Evolutionary conservation across 129 eudicot species (phyloP), one percentile per base, ranked within the genome.

Genomic region (Chrysanthemum lavandulifolium): DNA sequence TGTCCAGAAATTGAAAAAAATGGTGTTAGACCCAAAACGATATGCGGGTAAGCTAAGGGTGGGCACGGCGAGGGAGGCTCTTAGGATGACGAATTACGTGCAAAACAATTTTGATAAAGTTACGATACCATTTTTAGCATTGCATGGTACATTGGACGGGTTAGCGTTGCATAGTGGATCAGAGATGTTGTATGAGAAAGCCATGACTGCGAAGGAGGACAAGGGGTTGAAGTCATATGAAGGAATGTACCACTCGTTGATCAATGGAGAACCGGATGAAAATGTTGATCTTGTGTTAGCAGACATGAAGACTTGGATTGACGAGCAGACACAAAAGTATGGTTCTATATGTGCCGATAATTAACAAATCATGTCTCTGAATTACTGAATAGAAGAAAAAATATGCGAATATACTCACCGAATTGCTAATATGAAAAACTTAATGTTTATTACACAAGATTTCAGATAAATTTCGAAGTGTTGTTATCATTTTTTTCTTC

Each of bases 241-340:
- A 71, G 96, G 96, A 47, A 68, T 89, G 92, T 82, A 82, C 11
- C 92, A 89, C 16, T 86, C 91, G 27, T 72, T 89, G 84, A 84
- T 89, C 15, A 88, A 86, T 61, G 96, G 96, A 1, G 96, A 89
- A 83, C 89, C 92, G 12, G 96, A 89, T 76, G 96, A 89, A 56
- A 71, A 71, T 76, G 89, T 80, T 9, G 53, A 78, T 40, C 15
- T 86, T 27, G 96, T 89, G 69, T 71, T 89, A 81, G 89, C 72
- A 36, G 96, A 89, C 57, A 89, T 89, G 96, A 86, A 85, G 73
- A 87, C 76, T 69, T 89, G 96, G 96, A 86, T 89, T 78, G 92
- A 88, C 77, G 87, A 88, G 50, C 84, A 86, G 58, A 84, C 65
- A 63, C 73, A 82, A 70, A 84, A 79, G 63, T 86, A 74, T 84